phyloP scores from a whole-genome alignment of 2,329 filamentous ascomycete species.

The Clonostachys rosea region DNA sequence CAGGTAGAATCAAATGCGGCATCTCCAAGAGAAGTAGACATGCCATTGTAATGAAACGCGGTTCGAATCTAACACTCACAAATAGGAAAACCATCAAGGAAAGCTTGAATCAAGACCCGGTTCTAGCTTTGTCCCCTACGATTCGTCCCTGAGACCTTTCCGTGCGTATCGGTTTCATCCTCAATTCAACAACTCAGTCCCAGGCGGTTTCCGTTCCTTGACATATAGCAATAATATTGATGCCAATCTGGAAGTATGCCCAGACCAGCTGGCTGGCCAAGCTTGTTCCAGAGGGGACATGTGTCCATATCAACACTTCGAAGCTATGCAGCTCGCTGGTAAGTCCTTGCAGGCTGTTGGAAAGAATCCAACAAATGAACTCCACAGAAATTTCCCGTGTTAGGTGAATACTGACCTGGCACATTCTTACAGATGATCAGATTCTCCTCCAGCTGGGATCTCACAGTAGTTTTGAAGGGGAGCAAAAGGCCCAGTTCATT shows the following conservation, averaged over 20 bases:
- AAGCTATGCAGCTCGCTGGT: slow-evolving; percentile 29
- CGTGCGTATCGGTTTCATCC: slow-evolving; percentile 89
- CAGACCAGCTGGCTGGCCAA: slow-evolving; percentile 65
- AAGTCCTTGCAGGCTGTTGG: slow-evolving; percentile 12
- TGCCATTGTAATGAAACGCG: slow-evolving; percentile 10
- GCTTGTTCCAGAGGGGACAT: slow-evolving; percentile 65
- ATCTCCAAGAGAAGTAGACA: slow-evolving; percentile 36
- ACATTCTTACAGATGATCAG: slow-evolving; percentile 57
- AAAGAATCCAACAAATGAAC: slow-evolving; percentile 4
- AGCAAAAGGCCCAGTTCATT: slow-evolving; percentile 58
- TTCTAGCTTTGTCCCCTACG: slow-evolving; percentile 54
- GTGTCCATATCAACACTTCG: slow-evolving; percentile 79
- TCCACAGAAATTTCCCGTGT: neutral
- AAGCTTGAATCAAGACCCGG: neutral
- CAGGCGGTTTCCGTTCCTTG: slow-evolving; percentile 78
- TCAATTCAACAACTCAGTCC: slow-evolving; percentile 61
- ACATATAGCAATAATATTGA: slow-evolving; percentile 94
- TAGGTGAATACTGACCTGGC: slow-evolving; percentile 6
- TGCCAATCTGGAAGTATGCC: slow-evolving; percentile 68
- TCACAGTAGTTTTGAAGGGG: slow-evolving; percentile 57
- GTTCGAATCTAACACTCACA: too few relatives aligned
- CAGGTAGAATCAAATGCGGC: slow-evolving; percentile 13
- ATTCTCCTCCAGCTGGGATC: slow-evolving; percentile 69
- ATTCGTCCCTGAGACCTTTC: slow-evolving; percentile 78
- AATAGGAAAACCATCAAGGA: neutral